Evolutionary conservation across 2,329 filamentous ascomycete species (phyloP), one percentile per base, ranked within the genome.

Genomic region (Hymenotorrendiella dingleyae): DNA sequence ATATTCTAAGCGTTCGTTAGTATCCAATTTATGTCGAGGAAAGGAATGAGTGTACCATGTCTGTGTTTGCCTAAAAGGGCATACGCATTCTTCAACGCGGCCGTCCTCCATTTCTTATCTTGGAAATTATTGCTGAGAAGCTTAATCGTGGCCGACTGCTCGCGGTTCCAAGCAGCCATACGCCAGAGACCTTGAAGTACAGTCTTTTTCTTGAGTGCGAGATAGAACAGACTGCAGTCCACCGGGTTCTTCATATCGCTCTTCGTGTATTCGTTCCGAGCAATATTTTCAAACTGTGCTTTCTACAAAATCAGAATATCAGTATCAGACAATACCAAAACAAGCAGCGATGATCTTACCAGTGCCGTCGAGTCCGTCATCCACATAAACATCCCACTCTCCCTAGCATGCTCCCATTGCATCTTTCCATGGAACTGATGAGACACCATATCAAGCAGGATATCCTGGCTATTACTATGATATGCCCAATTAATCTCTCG

Each of bases 321-420:
- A 36, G 14, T 10, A 23, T 27, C 47, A 17, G 8, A 11, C 35
- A 22, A 22, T 10, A 19, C 6, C 14, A 26, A 24, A 4, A n/a
- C 50, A 23, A 58, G 17, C 9, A 17, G 6, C 8, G 21, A n/a
- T n/a, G 20, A 40, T 62, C 81, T 64, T 72, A 93, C 87, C 60
- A 97, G 69, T 17, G 88, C 81, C 42, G 74, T 76, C 14, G 73
- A 64, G 62, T 96, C 90, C 0, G 80, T 78, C 50, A 98, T 73
- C 91, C 93, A 98, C 81, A 96, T 91, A 59, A 95, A 96, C 42
- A 97, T 74, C 9, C 93, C 93, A 52, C 84, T 87, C 60, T 94
- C 84, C 35, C 84, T 76, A 1, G 91, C 93, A 55, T 90, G 76
- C 49, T 84, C 77, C 93, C 93, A 98, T 6, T 83, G 68, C 68